These are phyloP conservation scores for Xylaria multiplex DNA, from an alignment of 2,329 filamentous ascomycete species.

Conservation along the genomic window DNA sequence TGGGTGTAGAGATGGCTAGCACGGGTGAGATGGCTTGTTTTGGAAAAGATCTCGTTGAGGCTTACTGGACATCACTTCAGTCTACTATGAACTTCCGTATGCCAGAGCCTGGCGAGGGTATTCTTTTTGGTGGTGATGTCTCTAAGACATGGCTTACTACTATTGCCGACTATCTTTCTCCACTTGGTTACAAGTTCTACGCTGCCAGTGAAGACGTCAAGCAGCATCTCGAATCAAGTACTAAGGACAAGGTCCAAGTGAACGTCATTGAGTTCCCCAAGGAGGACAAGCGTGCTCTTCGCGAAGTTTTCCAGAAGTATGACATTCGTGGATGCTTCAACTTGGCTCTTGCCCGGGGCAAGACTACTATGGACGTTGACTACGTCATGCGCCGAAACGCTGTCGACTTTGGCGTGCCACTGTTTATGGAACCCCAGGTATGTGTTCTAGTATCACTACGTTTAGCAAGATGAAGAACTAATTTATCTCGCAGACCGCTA, in stretches of 20 bases:
- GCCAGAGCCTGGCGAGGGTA: conserved; percentile 91
- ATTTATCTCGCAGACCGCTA: conserved; percentile 74
- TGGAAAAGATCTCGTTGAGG: conserved; percentile 93
- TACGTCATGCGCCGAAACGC: conserved; percentile 99
- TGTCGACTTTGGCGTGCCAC: conserved; percentile 95
- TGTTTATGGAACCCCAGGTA: conserved; percentile 99
- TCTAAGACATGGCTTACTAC: conserved; percentile 75
- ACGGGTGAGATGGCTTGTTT: conserved; percentile 99
- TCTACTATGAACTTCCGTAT: conserved; percentile 99
- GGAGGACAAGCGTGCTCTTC: conserved; percentile 91
- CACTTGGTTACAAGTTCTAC: conserved; percentile 93
- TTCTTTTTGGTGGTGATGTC: conserved; percentile 90
- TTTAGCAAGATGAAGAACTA: conserved; percentile 14
- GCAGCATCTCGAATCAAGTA: conserved; percentile 77
- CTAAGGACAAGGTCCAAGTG: conserved; percentile 74
- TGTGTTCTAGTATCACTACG: conserved; percentile 45
- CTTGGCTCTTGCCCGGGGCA: conserved; percentile 83
- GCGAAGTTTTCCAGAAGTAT: conserved; percentile 96
- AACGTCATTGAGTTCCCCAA: conserved; percentile 97
- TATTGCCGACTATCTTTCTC: conserved; percentile 86
- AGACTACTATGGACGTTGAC: conserved; percentile 88
- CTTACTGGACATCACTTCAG: conserved; percentile 96
- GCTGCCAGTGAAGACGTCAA: conserved; percentile 86
- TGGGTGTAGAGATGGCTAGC: conserved; percentile 96
- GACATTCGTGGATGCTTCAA: conserved; percentile 97